A percentile compares a stretch with the other conserved stretches of the same genome.
Conservation (phyloP, 169 alveolate species). For the Plasmodium adleri region DNA sequence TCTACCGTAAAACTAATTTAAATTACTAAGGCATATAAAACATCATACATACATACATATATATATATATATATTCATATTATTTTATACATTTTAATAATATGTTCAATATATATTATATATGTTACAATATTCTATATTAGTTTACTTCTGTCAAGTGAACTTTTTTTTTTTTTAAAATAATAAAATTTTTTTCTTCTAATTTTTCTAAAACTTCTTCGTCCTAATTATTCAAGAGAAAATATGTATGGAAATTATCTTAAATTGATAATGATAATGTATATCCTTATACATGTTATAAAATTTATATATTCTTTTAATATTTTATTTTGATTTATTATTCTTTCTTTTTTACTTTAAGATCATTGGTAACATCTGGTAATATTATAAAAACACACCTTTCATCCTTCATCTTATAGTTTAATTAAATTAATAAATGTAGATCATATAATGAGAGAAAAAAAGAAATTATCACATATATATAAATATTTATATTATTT, state of each 20-base stretch:
- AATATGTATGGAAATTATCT: not conserved
- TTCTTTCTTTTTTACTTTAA: constrained; percentile 60
- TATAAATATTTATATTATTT: too few relatives aligned
- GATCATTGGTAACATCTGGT: constrained; percentile 67
- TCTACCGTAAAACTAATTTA: not conserved
- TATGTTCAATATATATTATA: too few relatives aligned
- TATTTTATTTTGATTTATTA: not conserved
- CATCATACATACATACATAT: constrained; percentile 7
- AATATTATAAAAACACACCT: constrained; percentile 63
- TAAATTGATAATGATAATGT: not conserved
- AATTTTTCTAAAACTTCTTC: constrained; percentile 72
- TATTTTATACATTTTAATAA: not conserved
- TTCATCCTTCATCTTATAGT: constrained; percentile 64
- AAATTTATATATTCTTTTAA: not conserved
- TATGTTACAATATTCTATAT: too few relatives aligned
- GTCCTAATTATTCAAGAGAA: constrained; percentile 36
- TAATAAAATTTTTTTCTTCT: constrained; percentile 62
- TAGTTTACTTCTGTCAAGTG: constrained; percentile 69
- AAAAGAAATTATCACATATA: too few relatives aligned
- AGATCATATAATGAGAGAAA: not conserved
- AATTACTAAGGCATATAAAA: too few relatives aligned
- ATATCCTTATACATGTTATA: constrained; percentile 12
- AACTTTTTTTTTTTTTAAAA: constrained; percentile 61
- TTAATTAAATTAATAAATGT: constrained; percentile 2
- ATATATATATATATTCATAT: not conserved